A percentile compares a stretch with the other conserved stretches of the same genome.
phyloP scores from a whole-genome alignment of 257 asterid genomes.

The Gentiana dahurica region DNA sequence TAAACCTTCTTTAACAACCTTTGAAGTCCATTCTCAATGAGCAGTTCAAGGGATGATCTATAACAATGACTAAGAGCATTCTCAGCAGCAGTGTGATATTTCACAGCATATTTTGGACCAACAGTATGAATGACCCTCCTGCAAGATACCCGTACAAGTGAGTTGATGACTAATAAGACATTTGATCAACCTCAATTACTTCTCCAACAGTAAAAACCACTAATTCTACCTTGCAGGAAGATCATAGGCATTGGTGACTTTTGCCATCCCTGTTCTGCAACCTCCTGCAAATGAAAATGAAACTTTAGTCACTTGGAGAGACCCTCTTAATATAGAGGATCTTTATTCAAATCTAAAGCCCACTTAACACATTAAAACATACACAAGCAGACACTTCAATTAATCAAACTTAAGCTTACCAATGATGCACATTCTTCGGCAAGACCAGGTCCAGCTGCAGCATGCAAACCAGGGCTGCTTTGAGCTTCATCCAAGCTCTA shows the following conservation, averaged over 20 bases:
- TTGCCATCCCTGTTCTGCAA: conserved; percentile 99
- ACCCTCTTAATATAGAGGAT: too few species aligned
- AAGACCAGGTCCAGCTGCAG: conserved; percentile 95
- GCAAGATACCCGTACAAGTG: conserved; percentile 11
- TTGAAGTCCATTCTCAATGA: conserved; percentile 44
- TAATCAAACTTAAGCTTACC: conserved; percentile 12
- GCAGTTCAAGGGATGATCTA: conserved; percentile 41
- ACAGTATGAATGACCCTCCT: conserved; percentile 98
- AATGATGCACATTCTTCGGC: conserved; percentile 69
- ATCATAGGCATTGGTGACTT: conserved; percentile 62
- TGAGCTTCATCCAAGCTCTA: conserved; percentile 98
- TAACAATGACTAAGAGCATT: conserved; percentile 98
- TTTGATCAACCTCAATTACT: not conserved
- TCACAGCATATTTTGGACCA: conserved; percentile 95
- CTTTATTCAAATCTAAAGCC: too few species aligned
- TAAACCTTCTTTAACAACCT: conserved; percentile 36
- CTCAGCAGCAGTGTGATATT: conserved; percentile 98
- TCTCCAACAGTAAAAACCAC: not conserved
- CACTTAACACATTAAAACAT: not conserved
- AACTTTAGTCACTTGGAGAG: not conserved
- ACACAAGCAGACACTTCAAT: too few species aligned
- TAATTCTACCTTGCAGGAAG: conserved; percentile 83
- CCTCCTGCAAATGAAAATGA: conserved; percentile 47
- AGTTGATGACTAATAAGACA: not conserved
- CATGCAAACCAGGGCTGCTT: conserved; percentile 96